These are phyloP conservation scores for Saccharum spontaneum DNA, from an alignment of 176 grass and related monocot genomes.

Conservation along the genomic window DNA sequence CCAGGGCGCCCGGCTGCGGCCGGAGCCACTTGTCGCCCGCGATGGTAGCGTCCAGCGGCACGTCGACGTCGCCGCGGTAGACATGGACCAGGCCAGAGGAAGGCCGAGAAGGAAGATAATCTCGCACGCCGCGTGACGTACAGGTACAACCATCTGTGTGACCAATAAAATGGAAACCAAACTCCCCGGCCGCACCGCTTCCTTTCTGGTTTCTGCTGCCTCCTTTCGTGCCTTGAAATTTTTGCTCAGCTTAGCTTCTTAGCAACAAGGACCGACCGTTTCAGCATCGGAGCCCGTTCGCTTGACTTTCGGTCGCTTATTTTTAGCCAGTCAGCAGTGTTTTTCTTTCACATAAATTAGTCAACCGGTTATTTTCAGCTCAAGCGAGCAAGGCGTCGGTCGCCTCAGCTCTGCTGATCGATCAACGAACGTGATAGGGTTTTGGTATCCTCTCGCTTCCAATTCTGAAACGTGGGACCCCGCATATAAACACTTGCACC, in stretches of 20 bases:
- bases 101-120: not conserved
- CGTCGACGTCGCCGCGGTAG: not conserved
- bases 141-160: not conserved
- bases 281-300: too few species aligned
- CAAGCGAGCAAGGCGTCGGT: too few species aligned
- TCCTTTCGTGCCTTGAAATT: not conserved
- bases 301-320: too few species aligned
- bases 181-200: not conserved
- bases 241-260: not conserved
- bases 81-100: not conserved
- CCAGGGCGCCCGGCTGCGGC: not conserved
- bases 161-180: not conserved
- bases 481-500: too few species aligned
- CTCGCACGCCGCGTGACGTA: not conserved
- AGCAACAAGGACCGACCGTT: too few species aligned
- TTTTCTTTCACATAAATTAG: too few species aligned
- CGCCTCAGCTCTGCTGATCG: too few species aligned
- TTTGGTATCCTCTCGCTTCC: too few species aligned
- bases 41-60: not conserved
- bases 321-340: too few species aligned
- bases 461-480: too few species aligned
- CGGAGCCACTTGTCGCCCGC: slow-evolving; percentile 13
- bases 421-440: too few species aligned
- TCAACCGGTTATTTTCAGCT: too few species aligned
- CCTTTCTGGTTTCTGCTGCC: not conserved